Evolutionary conservation across 139 green algal genomes (phyloP).

Genomic region (Chlorella sp.): DNA sequence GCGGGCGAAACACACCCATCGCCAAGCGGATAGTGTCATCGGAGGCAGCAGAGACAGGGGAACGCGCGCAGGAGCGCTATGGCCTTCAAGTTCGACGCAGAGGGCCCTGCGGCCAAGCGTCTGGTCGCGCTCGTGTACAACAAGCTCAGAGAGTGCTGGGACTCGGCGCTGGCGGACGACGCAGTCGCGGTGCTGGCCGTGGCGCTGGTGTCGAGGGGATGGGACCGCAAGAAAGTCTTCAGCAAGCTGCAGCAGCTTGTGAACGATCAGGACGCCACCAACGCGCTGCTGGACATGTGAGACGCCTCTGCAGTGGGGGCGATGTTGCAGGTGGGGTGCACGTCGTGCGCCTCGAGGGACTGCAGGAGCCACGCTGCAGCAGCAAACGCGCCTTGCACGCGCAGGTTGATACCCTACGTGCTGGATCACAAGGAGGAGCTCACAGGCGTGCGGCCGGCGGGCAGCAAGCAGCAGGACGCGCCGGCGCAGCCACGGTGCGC

Average conservation of each 20-base stretch:
- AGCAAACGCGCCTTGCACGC: too few species aligned
- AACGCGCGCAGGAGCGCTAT: background rate
- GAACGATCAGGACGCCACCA: background rate
- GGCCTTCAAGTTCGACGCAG: constrained; percentile 3
- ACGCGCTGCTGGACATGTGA: background rate
- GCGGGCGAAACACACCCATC: background rate
- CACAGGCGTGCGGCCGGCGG: too few species aligned
- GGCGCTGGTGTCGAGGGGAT: background rate
- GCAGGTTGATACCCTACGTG: too few species aligned
- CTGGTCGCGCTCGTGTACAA: background rate
- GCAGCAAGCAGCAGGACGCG: too few species aligned
- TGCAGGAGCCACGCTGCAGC: too few species aligned
- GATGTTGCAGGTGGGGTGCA: too few species aligned
- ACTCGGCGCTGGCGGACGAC: background rate
- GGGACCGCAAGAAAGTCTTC: constrained; percentile 1
- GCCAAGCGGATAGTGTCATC: background rate
- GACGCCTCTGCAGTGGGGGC: background rate
- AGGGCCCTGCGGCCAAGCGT: background rate
- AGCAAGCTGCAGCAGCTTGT: background rate
- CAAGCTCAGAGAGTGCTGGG: constrained; percentile 5
- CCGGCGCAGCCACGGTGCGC: too few species aligned
- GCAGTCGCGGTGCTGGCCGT: constrained; percentile 7
- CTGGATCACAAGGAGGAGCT: too few species aligned
- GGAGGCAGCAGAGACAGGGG: background rate
- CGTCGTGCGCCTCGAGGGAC: too few species aligned